phyloP scores from a whole-genome alignment of 129 eudicot genomes.

The Erigeron canadensis region DNA sequence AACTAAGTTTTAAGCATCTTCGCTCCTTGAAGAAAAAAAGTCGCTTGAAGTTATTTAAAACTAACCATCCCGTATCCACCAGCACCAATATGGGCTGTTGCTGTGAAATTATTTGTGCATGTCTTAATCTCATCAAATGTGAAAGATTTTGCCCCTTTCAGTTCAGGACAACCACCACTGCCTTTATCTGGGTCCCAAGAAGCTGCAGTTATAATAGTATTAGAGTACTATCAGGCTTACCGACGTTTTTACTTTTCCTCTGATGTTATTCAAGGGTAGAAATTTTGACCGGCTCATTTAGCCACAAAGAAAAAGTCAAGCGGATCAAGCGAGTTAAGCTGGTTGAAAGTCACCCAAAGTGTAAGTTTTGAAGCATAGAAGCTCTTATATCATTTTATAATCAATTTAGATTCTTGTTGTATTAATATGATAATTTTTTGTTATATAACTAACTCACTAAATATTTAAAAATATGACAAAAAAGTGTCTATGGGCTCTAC shows the following conservation, averaged over 20 bases:
- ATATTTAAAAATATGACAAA: not conserved
- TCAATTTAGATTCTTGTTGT: no score
- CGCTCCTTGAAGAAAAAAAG: not conserved
- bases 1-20: constrained; percentile 15
- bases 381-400: not conserved
- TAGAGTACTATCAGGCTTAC: not conserved
- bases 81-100: constrained; percentile 61
- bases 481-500: no score
- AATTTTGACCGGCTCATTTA: no score
- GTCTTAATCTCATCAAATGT: constrained; percentile 69
- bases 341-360: not conserved
- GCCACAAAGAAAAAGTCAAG: not conserved
- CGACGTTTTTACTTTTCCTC: not conserved
- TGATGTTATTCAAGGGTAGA: no score
- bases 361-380: not conserved
- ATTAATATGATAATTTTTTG: not conserved
- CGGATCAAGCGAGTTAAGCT: no score
- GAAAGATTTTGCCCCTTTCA: constrained; percentile 75
- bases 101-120: constrained; percentile 70
- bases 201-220: constrained; percentile 39
- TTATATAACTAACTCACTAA: not conserved
- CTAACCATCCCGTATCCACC: constrained; percentile 95
- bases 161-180: constrained; percentile 60
- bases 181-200: constrained; percentile 63
- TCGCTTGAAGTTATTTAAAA: not conserved